Evolutionary conservation across 768 basidiomycete genomes (phyloP), one percentile per base, ranked within the genome.

Genomic region (Pleurotus pulmonarius): DNA sequence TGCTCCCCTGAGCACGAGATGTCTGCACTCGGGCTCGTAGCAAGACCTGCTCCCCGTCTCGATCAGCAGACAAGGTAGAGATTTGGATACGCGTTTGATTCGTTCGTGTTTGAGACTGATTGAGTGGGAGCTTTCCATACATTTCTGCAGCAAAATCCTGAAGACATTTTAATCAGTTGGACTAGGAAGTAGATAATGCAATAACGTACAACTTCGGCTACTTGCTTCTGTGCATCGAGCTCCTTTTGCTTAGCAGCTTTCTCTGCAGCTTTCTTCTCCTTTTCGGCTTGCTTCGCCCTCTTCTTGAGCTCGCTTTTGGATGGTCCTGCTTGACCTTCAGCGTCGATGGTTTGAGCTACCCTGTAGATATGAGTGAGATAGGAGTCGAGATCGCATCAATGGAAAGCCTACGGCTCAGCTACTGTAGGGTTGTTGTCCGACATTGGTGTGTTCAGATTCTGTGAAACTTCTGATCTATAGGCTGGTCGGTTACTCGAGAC

Each of bases 251-350:
- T 88, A 7, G 88, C 90, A 5, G 85, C 89, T 63, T 87, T 88
- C 69, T 94, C 94, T 43, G 90, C 90, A 5, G 87, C 88, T 69
- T 92, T 94, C 73, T 85, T 85, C 46, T 88, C 90, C 62, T 98
- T 98, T 73, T 94, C 92, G 11, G 86, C 88, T 46, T 89, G 88
- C 70, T 97, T 98, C 29, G 88, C 88, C 29, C 86, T 84, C 73
- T 93, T 94, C 78, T 98, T 98, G 57, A 93, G 69, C 64, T 95
- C 93, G 64, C 78, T 91, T 75, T 97, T 98, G 55, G 87, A 85
- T 5, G 86, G 92, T 11, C 80, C 88, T 40, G 76, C 70, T 29
- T 62, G 56, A 57, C 70, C 13, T 63, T 73, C 7, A n/a, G 37
- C 29, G 9, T 34, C 29, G 29, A 34, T 11, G 11, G 29, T 11